Evolutionary conservation across 257 asterid genomes (phyloP), one percentile per base, ranked within the genome.

Genomic region (Echites panduratus): DNA sequence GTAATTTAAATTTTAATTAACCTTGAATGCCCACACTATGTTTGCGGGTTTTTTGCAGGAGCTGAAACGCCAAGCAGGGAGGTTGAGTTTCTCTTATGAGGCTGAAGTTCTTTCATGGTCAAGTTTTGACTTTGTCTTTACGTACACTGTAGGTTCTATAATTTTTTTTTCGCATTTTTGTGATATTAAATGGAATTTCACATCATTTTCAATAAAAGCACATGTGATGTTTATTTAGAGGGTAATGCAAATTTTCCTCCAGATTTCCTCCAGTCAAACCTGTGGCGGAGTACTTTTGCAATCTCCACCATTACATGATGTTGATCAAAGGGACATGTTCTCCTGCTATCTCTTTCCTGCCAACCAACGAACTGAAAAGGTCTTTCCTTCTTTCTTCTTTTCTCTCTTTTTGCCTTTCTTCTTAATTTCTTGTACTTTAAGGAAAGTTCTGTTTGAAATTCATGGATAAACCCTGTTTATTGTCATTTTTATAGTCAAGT

Each of bases 31-130:
- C 27, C 27, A 57, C 57, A 49, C 59, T 48, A 52, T 49, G 16
- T 0, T 24, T 59, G 7, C 16, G 74, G 67, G 44, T 62, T 63
- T 65, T n/a, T 77, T 79, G 80, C 72, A 95, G 99, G 96, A 90
- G 80, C 82, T 79, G 68, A 68, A 24, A 1, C 87, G 96, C 52
- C 80, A 86, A 80, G 95, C 81, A 48, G 98, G 95, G 77, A 90
- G 85, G 81, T 68, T 84, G 81, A 70, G 84, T 75, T 92, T 85
- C 88, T 59, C 83, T 53, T 85, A 87, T 57, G 98, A 95, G 20
- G 65, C 95, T 41, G 96, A 92, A 27, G 96, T 90, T 82, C 82
- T 87, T 72, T 78, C 88, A 29, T 95, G 99, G 99, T 92, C 99
- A 76, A 84, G 79, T 83, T 79, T 56, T 70, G 96, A 90, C 77